Conservation (phyloP, 495 filamentous ascomycete genomes). For the Neurospora sp. region DNA sequence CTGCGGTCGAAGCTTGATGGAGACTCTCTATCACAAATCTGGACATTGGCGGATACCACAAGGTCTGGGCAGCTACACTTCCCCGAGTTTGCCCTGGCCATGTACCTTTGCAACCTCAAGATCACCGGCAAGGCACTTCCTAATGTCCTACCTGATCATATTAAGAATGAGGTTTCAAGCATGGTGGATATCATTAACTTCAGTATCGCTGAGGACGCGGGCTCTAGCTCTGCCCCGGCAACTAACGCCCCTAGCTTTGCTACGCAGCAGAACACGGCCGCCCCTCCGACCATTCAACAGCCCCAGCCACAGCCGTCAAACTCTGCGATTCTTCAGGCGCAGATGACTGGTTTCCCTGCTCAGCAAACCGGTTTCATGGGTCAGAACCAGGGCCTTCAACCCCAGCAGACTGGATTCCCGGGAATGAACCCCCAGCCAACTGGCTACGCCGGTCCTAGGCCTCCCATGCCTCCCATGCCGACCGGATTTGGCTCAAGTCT, state of each 20-base stretch:
- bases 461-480: conserved; percentile 93
- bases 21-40: conserved; percentile 75
- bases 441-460: conserved; percentile 64
- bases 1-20: conserved; percentile 80
- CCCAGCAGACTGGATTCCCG: conserved; percentile 49
- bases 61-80: conserved; percentile 94
- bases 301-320: conserved; percentile 77
- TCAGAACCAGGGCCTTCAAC: conserved; percentile 39
- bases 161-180: conserved; percentile 94
- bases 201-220: conserved; percentile 68
- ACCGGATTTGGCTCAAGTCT: conserved; percentile 62
- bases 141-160: conserved; percentile 61
- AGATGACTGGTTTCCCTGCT: conserved; percentile 67
- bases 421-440: conserved; percentile 43
- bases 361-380: conserved; percentile 39
- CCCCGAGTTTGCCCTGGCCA: conserved; percentile 93
- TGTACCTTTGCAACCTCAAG: conserved; percentile 97
- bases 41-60: conserved; percentile 94
- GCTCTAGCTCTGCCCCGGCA: conserved; percentile 28
- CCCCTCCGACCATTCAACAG: conserved; percentile 70
- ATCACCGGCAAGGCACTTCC: conserved; percentile 80
- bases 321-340: conserved; percentile 58
- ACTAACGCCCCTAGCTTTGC: conserved; percentile 76
- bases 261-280: conserved; percentile 50
- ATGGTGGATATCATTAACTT: conserved; percentile 99